Evolutionary conservation across 2,329 filamentous ascomycete genomes (phyloP), one percentile per base, ranked within the genome.

Genomic region (Xylaria sp.): DNA sequence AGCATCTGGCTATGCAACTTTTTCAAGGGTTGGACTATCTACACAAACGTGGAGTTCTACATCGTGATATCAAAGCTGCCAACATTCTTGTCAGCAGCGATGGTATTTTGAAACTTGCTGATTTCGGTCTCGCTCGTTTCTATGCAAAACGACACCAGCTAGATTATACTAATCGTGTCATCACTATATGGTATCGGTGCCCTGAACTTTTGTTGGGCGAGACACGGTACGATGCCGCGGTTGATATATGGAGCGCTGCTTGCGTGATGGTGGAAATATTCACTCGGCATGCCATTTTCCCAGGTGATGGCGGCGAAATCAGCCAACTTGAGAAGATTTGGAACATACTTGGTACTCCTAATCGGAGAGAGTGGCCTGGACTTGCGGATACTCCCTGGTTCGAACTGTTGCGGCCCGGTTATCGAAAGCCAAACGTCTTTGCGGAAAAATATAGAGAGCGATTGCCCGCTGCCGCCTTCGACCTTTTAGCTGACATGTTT

Each of bases 321-420:
- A 96, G 90, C 71, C 95, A 99, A 75, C 83, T 99, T 3, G 93
- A 98, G 67, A 97, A 96, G 78, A 94, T 99, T n/a, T 97, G 97
- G 77, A 89, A 90, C 52, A 83, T 96, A 4, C 84, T 99, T 46
- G 95, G 95, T 49, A 98, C 94, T 0, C 95, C 95, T 0, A 96
- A 87, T 41, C 86, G 87, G 58, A 81, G 83, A 33, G 90, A 96
- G 29, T 99, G 96, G 96, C 93, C 95, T 1, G 89, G 87, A 8
- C 85, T 98, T 19, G 83, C 90, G n/a, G 91, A 97, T 58, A 95
- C 97, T 87, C 91, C 94, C 10, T 99, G 95, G 95, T 98, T 96
- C 73, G 92, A 97, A 75, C 85, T 99, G 15, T 84, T 99, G 67
- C 85, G 93, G 13, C 93, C 94, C 1, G 87, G 85, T 1, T 88